Conservation (phyloP, 805 yeast genomes). For the Ascoidea rubescens region DNA sequence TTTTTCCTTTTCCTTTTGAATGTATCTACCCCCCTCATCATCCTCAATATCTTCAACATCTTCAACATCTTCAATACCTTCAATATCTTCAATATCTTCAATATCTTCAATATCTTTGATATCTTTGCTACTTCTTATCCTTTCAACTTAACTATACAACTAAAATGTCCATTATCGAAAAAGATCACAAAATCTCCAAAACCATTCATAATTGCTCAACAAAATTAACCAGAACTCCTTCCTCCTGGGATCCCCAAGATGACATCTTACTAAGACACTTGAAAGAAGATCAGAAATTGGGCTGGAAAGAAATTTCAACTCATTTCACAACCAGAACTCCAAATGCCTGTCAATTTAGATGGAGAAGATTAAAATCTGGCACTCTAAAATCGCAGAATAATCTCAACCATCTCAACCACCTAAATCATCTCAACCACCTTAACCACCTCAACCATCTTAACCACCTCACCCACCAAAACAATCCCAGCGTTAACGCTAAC, state of each 20-base stretch:
- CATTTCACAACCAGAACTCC: conserved; percentile 74
- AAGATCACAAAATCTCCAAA: too few relatives aligned
- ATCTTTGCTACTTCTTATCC: too few relatives aligned
- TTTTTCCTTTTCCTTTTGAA: too few relatives aligned
- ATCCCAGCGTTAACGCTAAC: neutral
- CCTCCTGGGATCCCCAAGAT: conserved; percentile 67
- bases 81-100: too few relatives aligned
- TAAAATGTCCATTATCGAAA: too few relatives aligned
- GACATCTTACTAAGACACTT: conserved; percentile 58
- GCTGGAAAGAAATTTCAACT: conserved; percentile 80
- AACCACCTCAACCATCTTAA: neutral
- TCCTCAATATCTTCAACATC: too few relatives aligned
- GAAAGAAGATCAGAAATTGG: conserved; percentile 71
- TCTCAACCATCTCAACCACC: conserved; percentile 6
- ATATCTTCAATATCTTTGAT: too few relatives aligned
- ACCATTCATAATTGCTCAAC: neutral
- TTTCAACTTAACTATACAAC: too few relatives aligned
- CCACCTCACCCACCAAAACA: neutral
- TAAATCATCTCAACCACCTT: neutral
- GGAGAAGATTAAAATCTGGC: conserved; percentile 55
- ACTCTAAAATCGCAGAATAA: conserved; percentile 17
- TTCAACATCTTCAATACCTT: too few relatives aligned
- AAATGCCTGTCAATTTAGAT: conserved; percentile 79
- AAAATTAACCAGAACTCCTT: conserved; percentile 6
- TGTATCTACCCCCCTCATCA: too few relatives aligned